Base-by-base conservation (phyloP, 768 basidiomycete genomes). In the Cantharellus cinnabarinus region DNA sequence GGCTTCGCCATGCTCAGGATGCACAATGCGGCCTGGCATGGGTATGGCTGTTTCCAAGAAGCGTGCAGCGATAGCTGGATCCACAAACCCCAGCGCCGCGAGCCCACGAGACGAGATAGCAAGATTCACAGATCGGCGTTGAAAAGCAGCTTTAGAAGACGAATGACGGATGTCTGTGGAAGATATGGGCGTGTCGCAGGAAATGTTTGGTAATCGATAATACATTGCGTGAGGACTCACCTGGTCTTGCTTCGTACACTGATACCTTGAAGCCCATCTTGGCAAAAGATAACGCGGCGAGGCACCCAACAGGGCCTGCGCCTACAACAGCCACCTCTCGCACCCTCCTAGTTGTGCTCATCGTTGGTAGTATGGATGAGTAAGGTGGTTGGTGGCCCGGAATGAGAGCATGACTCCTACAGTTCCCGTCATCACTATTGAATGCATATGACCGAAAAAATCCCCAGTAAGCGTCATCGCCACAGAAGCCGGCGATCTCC, bases 1-100 rank as follows among this genome's bases (percentile, higher is more conserved):
- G 63, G 79, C 74, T 64, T 77, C 76, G 60, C 87, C 85, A 64
- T 79, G 73, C 62, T 68, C 66, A 66, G 81, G 79, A 73, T 98
- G 94, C 63, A 98, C 89, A 89, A 97, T 94, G 56, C 94, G 78
- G 50, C 90, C 93, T 65, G 77, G 80, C 90, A 98, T 93, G 64
- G 91, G 91, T 71, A 97, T 91, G 44, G 82, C 83, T 39, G 79
- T 75, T 64, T 81, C 72, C 65, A 94, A 70, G 66, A 93, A 84
- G 62, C 80, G 75, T 58, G 79, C 75, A 35, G 85, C 79, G 63
- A 80, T 72, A 42, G 73, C 76, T 48, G 80, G 74, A 71, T 93
- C 85, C 63, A 99, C 78, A 58, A 82, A 79, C 65, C 82, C 76
- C 52, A 98, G 74, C 50, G 93, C 94, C 65, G 83, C 80, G 59